phyloP scores from a whole-genome alignment of 345 rosid genomes.

The Sisymbrium altissimum region DNA sequence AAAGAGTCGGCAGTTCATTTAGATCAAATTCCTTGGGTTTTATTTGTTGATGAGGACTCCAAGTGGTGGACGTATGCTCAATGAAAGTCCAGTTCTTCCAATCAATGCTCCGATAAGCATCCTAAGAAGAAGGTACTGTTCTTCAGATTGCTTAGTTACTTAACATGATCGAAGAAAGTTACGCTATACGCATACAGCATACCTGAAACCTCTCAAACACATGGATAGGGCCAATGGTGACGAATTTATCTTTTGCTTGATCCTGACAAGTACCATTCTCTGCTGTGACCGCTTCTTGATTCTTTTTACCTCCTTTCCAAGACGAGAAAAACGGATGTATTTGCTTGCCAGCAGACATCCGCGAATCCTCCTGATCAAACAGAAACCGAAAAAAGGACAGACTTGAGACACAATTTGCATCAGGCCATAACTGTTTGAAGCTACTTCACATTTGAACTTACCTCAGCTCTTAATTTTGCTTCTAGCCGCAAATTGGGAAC shows the following conservation, averaged over 20 bases:
- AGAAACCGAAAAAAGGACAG: constrained; percentile 16
- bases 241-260: constrained; percentile 32
- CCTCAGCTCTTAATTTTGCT: constrained; percentile 82
- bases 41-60: constrained; percentile 20
- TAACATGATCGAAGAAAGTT: background rate
- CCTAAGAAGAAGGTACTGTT: constrained; percentile 35
- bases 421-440: background rate
- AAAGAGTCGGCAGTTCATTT: constrained; percentile 33
- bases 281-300: constrained; percentile 39
- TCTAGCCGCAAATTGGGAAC: constrained; percentile 70
- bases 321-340: constrained; percentile 82
- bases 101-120: constrained; percentile 48
- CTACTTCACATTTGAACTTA: constrained; percentile 27
- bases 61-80: constrained; percentile 34
- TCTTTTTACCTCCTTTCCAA: constrained; percentile 47
- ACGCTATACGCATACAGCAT: constrained; percentile 10
- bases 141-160: background rate
- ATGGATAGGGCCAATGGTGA: constrained; percentile 72
- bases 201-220: constrained; percentile 76
- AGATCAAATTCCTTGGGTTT: constrained; percentile 37
- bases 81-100: constrained; percentile 72
- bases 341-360: constrained; percentile 65
- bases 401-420: background rate
- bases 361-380: constrained; percentile 65
- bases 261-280: constrained; percentile 30